Percentiles rank a stretch among this genome's conserved stretches.
Evolutionary conservation across 164 flowering plant species (phyloP).

Genomic region (Houttuynia cordata): DNA sequence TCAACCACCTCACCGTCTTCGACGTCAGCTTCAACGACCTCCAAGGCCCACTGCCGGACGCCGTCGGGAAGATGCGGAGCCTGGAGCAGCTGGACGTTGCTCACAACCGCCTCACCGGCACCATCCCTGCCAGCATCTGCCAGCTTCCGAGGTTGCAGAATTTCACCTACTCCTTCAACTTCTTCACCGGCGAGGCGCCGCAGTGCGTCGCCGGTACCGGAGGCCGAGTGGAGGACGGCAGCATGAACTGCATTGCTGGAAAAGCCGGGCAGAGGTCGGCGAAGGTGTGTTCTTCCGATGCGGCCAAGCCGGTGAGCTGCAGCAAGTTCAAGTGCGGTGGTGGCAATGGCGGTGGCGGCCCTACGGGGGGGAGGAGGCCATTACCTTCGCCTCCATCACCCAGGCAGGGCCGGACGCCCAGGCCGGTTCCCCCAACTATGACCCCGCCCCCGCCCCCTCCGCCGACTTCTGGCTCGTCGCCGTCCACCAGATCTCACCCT

Average conservation of each 20-base stretch:
- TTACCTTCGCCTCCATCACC: conserved; percentile 1
- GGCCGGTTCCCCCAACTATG: conserved; percentile 1
- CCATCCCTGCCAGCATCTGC: conserved; percentile 43
- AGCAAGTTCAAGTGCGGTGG: conserved; percentile 2
- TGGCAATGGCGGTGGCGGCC: not conserved
- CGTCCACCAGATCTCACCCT: conserved; percentile 3
- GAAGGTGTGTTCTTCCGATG: conserved; percentile 34
- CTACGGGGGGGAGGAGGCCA: not conserved
- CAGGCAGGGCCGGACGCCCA: not conserved
- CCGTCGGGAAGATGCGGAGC: conserved; percentile 39
- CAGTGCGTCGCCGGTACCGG: conserved; percentile 16
- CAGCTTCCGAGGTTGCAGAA: conserved; percentile 44
- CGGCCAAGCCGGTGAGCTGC: conserved; percentile 48
- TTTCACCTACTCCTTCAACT: conserved; percentile 70
- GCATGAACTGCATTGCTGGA: conserved; percentile 45
- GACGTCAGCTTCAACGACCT: conserved; percentile 66
- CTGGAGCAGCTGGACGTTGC: conserved; percentile 72
- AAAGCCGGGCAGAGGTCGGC: conserved; percentile 31
- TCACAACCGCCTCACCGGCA: conserved; percentile 56
- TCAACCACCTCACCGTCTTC: conserved; percentile 52
- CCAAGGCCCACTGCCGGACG: conserved; percentile 40
- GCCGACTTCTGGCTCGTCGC: conserved; percentile 1
- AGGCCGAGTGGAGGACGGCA: conserved; percentile 10
- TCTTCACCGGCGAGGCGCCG: conserved; percentile 56
- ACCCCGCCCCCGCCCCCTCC: conserved; percentile 12